phyloP scores from a whole-genome alignment of 169 alveolate genomes.

The Blepharisma undulans region DNA sequence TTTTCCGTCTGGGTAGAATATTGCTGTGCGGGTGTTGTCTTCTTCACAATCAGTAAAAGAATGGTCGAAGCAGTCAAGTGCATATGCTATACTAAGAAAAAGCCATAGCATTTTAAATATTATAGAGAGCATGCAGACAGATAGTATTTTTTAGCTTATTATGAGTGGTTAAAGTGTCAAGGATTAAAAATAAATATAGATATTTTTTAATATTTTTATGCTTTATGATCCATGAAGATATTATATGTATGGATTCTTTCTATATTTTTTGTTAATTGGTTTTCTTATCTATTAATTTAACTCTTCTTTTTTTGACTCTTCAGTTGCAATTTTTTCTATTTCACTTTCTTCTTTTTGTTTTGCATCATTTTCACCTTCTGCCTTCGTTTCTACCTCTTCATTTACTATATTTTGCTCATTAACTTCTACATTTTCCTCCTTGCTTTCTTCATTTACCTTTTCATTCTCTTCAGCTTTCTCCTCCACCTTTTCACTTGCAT shows the following conservation, averaged over 20 bases:
- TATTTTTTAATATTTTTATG: no score
- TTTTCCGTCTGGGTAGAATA: background rate
- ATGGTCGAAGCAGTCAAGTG: background rate
- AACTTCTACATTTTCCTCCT: background rate
- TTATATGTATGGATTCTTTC: background rate
- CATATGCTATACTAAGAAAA: background rate
- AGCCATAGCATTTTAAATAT: background rate
- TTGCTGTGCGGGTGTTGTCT: background rate
- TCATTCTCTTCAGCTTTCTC: background rate
- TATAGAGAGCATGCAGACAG: background rate
- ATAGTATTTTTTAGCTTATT: background rate
- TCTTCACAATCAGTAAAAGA: background rate
- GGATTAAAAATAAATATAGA: background rate
- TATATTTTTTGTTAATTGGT: background rate
- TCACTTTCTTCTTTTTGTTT: background rate
- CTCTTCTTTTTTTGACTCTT: background rate
- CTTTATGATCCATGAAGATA: background rate
- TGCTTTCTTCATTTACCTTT: background rate
- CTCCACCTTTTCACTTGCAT: background rate
- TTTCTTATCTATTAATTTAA: background rate
- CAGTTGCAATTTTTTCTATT: background rate
- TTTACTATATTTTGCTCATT: background rate
- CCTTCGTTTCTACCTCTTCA: background rate
- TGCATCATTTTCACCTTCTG: background rate
- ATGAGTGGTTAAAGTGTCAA: no score